Evolutionary conservation across 768 basidiomycete species (phyloP).

Genomic region (Hygrophorus russula): DNA sequence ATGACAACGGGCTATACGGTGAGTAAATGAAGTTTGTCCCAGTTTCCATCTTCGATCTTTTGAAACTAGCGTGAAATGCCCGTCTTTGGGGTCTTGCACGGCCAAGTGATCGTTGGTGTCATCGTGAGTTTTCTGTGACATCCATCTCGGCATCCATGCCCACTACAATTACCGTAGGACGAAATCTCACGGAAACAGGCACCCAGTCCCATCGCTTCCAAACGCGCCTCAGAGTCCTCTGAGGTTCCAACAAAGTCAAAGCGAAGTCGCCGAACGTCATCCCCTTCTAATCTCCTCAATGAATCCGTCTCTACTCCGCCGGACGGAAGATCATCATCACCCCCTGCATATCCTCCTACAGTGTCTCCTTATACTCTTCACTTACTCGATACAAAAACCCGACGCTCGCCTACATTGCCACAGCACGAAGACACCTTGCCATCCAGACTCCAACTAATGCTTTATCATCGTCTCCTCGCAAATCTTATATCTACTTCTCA

Average conservation of each 20-base stretch:
- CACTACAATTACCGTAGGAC: not conserved
- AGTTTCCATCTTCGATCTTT: constrained; percentile 1
- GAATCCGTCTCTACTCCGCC: constrained; percentile 6
- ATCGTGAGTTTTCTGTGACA: constrained; percentile 37
- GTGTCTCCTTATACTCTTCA: constrained; percentile 23
- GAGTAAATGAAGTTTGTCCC: constrained; percentile 7
- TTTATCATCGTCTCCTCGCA: constrained; percentile 59
- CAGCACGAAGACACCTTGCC: constrained; percentile 43
- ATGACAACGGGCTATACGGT: constrained; percentile 39
- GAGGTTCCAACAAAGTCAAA: constrained; percentile 8
- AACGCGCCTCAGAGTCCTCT: too few species aligned
- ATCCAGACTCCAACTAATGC: constrained; percentile 64
- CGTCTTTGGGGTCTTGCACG: constrained; percentile 66
- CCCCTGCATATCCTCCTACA: not conserved
- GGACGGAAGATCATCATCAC: not conserved
- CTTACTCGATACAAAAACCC: constrained; percentile 64
- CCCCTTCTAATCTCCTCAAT: constrained; percentile 9
- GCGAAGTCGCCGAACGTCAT: constrained; percentile 13
- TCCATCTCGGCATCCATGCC: not conserved
- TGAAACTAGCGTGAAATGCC: constrained; percentile 64
- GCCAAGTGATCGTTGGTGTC: constrained; percentile 55
- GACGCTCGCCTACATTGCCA: constrained; percentile 38
- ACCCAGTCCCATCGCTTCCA: not conserved
- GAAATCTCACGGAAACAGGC: not conserved
- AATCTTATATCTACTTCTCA: constrained; percentile 30